These are phyloP conservation scores for Cyclocybe cylindracea DNA, from an alignment of 768 basidiomycete species.

Conservation along the genomic window DNA sequence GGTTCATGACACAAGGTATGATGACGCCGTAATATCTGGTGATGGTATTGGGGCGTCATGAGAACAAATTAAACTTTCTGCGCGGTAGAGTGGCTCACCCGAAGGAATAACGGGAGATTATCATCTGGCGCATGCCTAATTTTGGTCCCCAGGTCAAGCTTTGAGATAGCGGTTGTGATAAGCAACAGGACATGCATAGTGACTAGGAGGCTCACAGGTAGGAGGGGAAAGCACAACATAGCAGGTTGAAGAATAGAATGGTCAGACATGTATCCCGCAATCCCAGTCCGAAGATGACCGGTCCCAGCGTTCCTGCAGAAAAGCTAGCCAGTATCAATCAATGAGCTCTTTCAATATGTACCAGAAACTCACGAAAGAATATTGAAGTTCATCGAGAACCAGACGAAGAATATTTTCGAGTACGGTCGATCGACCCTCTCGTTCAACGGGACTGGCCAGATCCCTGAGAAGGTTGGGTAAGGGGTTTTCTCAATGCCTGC, in stretches of 20 bases:
- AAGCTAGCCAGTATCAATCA: constrained; percentile 41
- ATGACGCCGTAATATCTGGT: constrained; percentile 54
- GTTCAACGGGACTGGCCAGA: constrained; percentile 55
- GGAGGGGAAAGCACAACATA: constrained; percentile 59
- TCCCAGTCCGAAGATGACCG: constrained; percentile 56
- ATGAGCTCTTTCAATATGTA: neutral
- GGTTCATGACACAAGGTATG: constrained; percentile 60
- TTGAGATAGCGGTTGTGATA: neutral
- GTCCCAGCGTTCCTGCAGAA: constrained; percentile 69
- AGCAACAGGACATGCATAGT: neutral
- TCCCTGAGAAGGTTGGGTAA: constrained; percentile 33
- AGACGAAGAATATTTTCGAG: constrained; percentile 75
- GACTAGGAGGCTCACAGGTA: constrained; percentile 48
- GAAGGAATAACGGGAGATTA: constrained; percentile 53
- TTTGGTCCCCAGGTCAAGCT: constrained; percentile 75
- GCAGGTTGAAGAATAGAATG: constrained; percentile 68
- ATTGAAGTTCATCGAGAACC: constrained; percentile 75
- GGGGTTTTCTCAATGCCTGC: neutral
- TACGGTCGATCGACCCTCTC: constrained; percentile 61
- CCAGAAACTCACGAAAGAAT: constrained; percentile 49
- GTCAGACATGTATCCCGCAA: constrained; percentile 63
- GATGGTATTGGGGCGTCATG: neutral
- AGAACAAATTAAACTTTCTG: neutral
- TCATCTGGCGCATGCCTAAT: constrained; percentile 86
- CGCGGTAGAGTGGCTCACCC: constrained; percentile 23